Evolutionary conservation across 805 yeast species (phyloP), one percentile per base, ranked within the genome.

Genomic region (Candida broadrunensis): DNA sequence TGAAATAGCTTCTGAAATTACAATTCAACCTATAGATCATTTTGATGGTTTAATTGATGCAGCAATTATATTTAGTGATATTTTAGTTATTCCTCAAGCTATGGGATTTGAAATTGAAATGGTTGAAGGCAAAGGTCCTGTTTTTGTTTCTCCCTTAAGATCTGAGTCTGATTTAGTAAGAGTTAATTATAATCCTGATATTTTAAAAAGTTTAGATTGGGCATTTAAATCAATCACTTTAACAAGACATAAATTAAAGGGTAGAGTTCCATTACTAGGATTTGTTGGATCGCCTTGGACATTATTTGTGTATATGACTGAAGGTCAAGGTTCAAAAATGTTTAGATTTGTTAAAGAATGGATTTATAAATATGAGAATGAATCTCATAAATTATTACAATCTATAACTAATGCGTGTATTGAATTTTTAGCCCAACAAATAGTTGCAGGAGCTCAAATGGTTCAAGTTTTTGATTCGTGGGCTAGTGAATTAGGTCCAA

Each of bases 211-310:
- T 52, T 73, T 93, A 41, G 96, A 75, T 41, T 93, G 98, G 97
- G 97, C 97, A 4, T 87, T 88, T 70, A 83, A 85, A 55, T 85
- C 97, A n/a, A 86, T 93, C 50, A 85, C 95, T 3, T 65, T 87
- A 48, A 93, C 99, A n/a, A 78, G 99, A 63, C 73, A 73, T 48
- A 88, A 86, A 56, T 75, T 93, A 45, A 67, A 81, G 32, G 99
- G 99, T 37, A 78, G 95, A 55, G 97, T 90, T 11, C 99, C 99
- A 21, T 70, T 93, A 46, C 73, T 93, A 38, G 99, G 99, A 3
- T 93, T 93, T 66, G 86, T 89, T 51, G 99, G 99, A 40, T 97
- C 96, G 7, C 99, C 99, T 42, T 93, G 97, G 97, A 93, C 99
- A 11, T 69, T 93, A 45, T 73, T 93, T 70, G 96, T 90, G 27